Percentiles rank a stretch among this genome's conserved stretches.
Conservation (phyloP, 495 filamentous ascomycete species). For the Penicillium longicatenatum region DNA sequence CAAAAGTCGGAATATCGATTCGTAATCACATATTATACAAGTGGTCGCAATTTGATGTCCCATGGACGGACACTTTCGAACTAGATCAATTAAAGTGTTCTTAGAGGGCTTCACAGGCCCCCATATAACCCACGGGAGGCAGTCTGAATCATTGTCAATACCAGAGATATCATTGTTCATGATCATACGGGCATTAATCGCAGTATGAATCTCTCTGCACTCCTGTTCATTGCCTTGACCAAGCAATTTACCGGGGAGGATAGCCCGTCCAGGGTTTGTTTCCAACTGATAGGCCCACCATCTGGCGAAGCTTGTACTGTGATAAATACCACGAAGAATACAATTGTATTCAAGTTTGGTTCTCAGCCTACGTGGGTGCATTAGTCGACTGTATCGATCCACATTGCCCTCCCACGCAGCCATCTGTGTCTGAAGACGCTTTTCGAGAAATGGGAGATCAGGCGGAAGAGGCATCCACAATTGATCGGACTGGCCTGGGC, state of each 20-base stretch:
- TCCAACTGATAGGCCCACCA: constrained; percentile 29
- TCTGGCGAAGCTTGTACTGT: constrained; percentile 28
- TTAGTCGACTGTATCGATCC: constrained; percentile 30
- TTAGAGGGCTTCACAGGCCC: constrained; percentile 14
- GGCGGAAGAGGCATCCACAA: constrained; percentile 26
- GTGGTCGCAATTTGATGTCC: constrained; percentile 21
- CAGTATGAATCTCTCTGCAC: constrained; percentile 18
- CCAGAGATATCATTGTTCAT: constrained; percentile 26
- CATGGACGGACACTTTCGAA: constrained; percentile 21
- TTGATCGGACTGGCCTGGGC: constrained; percentile 14
- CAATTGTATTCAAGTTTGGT: constrained; percentile 19
- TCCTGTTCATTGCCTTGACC: constrained; percentile 10
- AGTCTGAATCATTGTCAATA: constrained; percentile 17
- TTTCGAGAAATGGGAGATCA: constrained; percentile 31
- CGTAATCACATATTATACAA: constrained; percentile 19
- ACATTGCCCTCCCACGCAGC: constrained; percentile 30
- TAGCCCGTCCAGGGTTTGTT: constrained; percentile 13
- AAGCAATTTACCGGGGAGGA: constrained; percentile 15
- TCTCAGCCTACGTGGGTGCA: constrained; percentile 18
- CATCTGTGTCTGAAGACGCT: constrained; percentile 26
- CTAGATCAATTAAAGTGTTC: constrained; percentile 17
- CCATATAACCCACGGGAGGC: constrained; percentile 25
- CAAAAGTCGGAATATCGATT: constrained; percentile 13
- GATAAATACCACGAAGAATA: constrained; percentile 29
- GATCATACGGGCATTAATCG: constrained; percentile 26